Conservation (phyloP, 2,329 filamentous ascomycete genomes). For the Ophiostoma quercus region DNA sequence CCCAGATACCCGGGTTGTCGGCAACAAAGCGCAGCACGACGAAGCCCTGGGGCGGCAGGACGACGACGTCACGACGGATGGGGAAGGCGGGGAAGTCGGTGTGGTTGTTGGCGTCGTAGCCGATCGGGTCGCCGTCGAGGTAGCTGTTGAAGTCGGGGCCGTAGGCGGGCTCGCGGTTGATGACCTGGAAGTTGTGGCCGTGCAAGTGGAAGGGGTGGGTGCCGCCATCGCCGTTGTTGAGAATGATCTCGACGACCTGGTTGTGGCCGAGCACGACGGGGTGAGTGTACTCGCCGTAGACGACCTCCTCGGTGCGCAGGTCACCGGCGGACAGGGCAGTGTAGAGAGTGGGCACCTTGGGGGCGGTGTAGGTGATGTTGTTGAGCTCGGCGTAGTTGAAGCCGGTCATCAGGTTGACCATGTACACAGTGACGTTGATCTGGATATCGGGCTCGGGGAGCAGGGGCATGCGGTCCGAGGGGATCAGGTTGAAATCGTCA, state of each 20-base stretch:
- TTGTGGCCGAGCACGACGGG: conserved; percentile 62
- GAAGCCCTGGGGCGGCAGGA: conserved; percentile 60
- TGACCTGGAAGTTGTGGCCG: conserved; percentile 61
- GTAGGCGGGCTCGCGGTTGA: conserved; percentile 56
- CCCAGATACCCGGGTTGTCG: conserved; percentile 56
- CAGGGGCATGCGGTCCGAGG: conserved; percentile 59
- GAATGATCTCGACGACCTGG: conserved; percentile 64
- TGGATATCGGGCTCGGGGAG: conserved; percentile 57
- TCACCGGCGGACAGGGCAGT: conserved; percentile 59
- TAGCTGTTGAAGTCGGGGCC: conserved; percentile 53
- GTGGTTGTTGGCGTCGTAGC: conserved; percentile 28
- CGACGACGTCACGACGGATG: conserved; percentile 63
- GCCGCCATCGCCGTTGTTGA: conserved; percentile 70
- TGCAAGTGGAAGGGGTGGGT: conserved; percentile 76
- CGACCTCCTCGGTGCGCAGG: conserved; percentile 49
- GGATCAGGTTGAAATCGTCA: conserved; percentile 68
- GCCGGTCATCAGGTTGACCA: conserved; percentile 54
- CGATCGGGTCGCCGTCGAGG: conserved; percentile 37
- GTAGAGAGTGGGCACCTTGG: conserved; percentile 76
- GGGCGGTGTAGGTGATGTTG: conserved; percentile 67
- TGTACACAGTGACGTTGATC: conserved; percentile 59
- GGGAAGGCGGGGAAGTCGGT: conserved; percentile 49
- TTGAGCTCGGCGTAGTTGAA: conserved; percentile 61
- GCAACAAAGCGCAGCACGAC: conserved; percentile 63
- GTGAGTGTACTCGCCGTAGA: conserved; percentile 64